Evolutionary conservation across 129 eudicot species (phyloP).

Genomic region (Lonicera japonica): DNA sequence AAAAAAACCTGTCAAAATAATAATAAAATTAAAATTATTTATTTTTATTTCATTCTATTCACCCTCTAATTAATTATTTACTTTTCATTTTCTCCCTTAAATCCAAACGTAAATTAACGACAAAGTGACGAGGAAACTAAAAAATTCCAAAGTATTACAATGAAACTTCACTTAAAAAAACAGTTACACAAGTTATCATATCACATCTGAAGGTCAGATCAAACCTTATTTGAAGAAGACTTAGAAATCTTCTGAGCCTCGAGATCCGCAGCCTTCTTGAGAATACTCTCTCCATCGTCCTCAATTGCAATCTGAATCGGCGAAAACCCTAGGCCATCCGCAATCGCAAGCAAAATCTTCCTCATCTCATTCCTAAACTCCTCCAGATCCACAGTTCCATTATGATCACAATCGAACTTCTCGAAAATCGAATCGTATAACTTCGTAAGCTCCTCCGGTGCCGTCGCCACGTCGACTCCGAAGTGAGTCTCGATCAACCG

Average conservation of each 20-base stretch:
- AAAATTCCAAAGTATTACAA: no score
- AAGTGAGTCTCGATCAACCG: constrained; percentile 71
- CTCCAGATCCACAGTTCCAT: constrained; percentile 50
- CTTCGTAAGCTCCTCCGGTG: constrained; percentile 58
- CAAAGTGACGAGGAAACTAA: no score
- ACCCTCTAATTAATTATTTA: no score
- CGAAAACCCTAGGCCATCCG: constrained; percentile 70
- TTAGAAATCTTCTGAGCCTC: constrained; percentile 28
- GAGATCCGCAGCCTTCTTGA: constrained; percentile 37
- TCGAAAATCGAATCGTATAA: constrained; percentile 61
- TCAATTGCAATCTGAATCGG: constrained; percentile 58
- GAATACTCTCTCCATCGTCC: constrained; percentile 23
- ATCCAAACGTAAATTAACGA: no score
- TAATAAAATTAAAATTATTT: no score
- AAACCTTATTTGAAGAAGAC: neutral
- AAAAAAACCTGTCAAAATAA: no score
- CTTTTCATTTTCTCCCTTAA: no score
- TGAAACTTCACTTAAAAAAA: no score
- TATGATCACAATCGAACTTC: constrained; percentile 48
- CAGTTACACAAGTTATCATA: no score
- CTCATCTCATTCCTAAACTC: constrained; percentile 71
- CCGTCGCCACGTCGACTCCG: constrained; percentile 55
- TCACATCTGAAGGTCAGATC: no score
- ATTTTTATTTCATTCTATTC: no score
- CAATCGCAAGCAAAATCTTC: constrained; percentile 78